These are phyloP conservation scores for Ustilago sp. DNA, from an alignment of 1,284 basidiomycete genomes.

Conservation along the genomic window DNA sequence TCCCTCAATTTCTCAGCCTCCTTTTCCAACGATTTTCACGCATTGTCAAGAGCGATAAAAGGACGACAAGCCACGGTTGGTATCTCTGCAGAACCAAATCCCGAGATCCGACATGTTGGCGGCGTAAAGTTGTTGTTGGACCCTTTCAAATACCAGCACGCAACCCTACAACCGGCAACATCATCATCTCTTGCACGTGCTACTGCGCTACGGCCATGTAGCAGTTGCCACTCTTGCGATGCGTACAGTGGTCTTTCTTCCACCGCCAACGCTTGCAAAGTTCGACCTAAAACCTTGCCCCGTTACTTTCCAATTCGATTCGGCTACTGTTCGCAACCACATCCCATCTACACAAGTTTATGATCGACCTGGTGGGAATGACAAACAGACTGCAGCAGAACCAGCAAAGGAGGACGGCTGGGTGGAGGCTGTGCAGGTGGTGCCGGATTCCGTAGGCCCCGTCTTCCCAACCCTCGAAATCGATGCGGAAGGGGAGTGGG, in stretches of 20 bases:
- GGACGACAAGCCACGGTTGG: no score
- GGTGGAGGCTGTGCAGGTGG: neutral
- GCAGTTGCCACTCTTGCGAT: neutral
- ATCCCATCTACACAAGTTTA: no score
- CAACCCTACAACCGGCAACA: neutral
- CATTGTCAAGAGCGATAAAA: no score
- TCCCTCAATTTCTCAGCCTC: no score
- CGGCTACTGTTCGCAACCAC: no score
- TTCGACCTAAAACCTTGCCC: neutral
- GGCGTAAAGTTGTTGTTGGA: neutral
- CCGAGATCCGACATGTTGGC: neutral
- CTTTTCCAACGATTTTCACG: no score
- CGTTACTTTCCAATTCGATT: neutral
- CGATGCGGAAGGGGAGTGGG: neutral
- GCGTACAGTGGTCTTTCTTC: constrained; percentile 27
- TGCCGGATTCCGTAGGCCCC: constrained; percentile 24
- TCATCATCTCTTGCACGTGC: neutral
- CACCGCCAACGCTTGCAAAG: constrained; percentile 6
- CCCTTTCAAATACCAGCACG: neutral
- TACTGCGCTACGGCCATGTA: neutral
- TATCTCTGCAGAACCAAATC: neutral
- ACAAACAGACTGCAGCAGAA: neutral
- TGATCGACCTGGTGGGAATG: no score
- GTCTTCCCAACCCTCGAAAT: neutral
- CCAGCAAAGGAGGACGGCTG: neutral